A percentile compares a stretch with the other conserved stretches of the same genome.
Evolutionary conservation across 1,139 yeast species (phyloP).

Genomic region (Yamadazyma spencermartinsiae): DNA sequence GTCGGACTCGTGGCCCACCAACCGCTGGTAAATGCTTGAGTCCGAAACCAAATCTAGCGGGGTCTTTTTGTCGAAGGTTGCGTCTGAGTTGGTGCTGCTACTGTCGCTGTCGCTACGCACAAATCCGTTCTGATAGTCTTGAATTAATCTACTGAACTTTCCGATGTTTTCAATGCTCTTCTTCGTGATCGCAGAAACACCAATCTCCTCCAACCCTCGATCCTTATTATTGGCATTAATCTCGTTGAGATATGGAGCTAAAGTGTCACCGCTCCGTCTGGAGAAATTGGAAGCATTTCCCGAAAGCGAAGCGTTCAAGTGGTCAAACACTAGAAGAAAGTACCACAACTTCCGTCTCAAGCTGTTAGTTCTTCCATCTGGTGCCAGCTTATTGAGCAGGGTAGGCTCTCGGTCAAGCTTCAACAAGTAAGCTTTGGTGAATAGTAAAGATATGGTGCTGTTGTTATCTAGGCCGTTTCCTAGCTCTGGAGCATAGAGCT

Average conservation of each 20-base stretch:
- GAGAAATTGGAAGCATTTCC: conserved; percentile 22
- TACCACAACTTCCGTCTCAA: conserved; percentile 35
- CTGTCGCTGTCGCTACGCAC: too few relatives aligned
- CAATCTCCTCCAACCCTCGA: conserved; percentile 3
- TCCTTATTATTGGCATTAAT: conserved; percentile 5
- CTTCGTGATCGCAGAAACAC: conserved; percentile 1
- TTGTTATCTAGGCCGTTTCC: conserved; percentile 51
- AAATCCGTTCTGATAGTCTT: too few relatives aligned
- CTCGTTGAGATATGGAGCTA: conserved; percentile 4
- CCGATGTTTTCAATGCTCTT: conserved; percentile 1
- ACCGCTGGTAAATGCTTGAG: neutral
- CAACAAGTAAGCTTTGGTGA: conserved; percentile 39
- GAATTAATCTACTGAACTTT: too few relatives aligned
- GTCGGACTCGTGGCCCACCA: conserved; percentile 3
- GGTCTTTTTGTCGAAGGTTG: too few relatives aligned
- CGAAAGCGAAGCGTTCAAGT: conserved; percentile 17
- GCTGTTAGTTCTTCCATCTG: conserved; percentile 14
- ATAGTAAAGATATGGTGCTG: conserved; percentile 31
- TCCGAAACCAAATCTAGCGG: conserved; percentile 1
- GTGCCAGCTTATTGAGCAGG: neutral
- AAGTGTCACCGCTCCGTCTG: conserved; percentile 15
- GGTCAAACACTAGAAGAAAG: conserved; percentile 19
- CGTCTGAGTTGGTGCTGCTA: too few relatives aligned
- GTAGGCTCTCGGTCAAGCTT: conserved; percentile 47
- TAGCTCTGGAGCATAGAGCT: conserved; percentile 45